Evolutionary conservation across 1,284 basidiomycete genomes (phyloP).

Genomic region (Mycena citricolor): DNA sequence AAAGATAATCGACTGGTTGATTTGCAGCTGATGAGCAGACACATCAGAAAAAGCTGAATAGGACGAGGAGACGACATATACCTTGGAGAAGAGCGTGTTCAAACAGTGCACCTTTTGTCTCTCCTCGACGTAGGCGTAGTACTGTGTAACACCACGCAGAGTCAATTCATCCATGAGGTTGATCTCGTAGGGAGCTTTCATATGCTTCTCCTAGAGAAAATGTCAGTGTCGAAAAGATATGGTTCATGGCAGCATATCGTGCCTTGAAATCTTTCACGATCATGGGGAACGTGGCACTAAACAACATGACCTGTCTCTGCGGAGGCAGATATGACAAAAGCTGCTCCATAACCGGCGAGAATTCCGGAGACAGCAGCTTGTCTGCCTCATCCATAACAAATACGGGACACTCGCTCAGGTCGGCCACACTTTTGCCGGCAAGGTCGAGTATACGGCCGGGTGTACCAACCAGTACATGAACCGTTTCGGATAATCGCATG

Average conservation of each 20-base stretch:
- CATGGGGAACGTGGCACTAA: slow-evolving; percentile 98
- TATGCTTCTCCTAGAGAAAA: slow-evolving; percentile 84
- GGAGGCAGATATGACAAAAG: slow-evolving; percentile 83
- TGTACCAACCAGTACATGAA: slow-evolving; percentile 96
- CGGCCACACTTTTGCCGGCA: slow-evolving; percentile 91
- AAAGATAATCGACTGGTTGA: slow-evolving; percentile 26
- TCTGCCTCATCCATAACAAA: slow-evolving; percentile 99
- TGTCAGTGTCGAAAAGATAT: slow-evolving; percentile 1
- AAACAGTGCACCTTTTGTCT: slow-evolving; percentile 99
- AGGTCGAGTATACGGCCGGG: slow-evolving; percentile 96
- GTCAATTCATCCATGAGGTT: slow-evolving; percentile 99
- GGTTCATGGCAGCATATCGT: slow-evolving; percentile 28
- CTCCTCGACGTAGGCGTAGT: slow-evolving; percentile 99
- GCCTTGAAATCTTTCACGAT: slow-evolving; percentile 99
- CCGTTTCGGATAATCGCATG: slow-evolving; percentile 84
- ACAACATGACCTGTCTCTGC: slow-evolving; percentile 96
- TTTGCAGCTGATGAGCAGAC: slow-evolving; percentile 45
- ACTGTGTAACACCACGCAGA: slow-evolving; percentile 97
- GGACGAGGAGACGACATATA: slow-evolving; percentile 28
- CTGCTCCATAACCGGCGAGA: slow-evolving; percentile 98
- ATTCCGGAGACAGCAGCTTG: slow-evolving; percentile 96
- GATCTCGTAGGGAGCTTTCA: slow-evolving; percentile 96
- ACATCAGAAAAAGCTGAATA: slow-evolving; percentile 3
- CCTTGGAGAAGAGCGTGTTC: slow-evolving; percentile 96
- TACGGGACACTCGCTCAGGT: slow-evolving; percentile 91